A percentile compares a stretch with the other conserved stretches of the same genome.
Evolutionary conservation across 2,329 filamentous ascomycete genomes (phyloP).

Genomic region (Blastomyces gilchristii): DNA sequence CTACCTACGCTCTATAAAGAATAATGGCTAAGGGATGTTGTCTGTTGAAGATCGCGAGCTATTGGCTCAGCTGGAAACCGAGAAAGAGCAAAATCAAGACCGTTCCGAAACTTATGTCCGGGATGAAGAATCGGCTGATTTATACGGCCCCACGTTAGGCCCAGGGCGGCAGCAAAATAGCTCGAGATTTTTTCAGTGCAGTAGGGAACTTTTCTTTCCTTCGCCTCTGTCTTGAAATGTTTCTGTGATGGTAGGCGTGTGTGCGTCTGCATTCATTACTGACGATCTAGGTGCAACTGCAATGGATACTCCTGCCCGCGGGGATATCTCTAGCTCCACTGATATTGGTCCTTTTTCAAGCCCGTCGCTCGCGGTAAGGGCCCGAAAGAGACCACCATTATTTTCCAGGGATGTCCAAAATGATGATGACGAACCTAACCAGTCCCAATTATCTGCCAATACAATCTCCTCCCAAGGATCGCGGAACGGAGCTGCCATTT

Average conservation of each 20-base stretch:
- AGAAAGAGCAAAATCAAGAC: constrained; percentile 8
- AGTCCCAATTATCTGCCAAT: constrained; percentile 2
- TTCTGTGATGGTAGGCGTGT: not conserved
- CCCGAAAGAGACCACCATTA: constrained; percentile 10
- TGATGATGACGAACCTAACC: not conserved
- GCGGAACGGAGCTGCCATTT: not conserved
- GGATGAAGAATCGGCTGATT: not conserved
- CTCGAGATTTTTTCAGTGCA: constrained; percentile 23
- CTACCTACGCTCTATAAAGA: not conserved
- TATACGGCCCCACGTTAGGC: constrained; percentile 1
- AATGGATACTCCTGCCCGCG: constrained; percentile 19
- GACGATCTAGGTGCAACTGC: constrained; percentile 15
- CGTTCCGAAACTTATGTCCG: not conserved
- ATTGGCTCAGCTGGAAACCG: constrained; percentile 24
- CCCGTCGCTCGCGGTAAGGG: constrained; percentile 23
- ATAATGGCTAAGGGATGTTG: constrained; percentile 12
- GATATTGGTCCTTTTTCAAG: constrained; percentile 24
- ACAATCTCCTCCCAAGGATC: not conserved
- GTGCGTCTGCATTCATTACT: constrained; percentile 7
- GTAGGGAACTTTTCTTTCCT: constrained; percentile 17
- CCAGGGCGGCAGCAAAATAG: constrained; percentile 12
- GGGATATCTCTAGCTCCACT: constrained; percentile 22
- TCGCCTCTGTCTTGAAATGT: not conserved
- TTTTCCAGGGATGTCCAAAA: not conserved
- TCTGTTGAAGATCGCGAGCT: constrained; percentile 28